phyloP scores from a whole-genome alignment of 371 early-diverging fungal species.

The Rhizopus delemar region DNA sequence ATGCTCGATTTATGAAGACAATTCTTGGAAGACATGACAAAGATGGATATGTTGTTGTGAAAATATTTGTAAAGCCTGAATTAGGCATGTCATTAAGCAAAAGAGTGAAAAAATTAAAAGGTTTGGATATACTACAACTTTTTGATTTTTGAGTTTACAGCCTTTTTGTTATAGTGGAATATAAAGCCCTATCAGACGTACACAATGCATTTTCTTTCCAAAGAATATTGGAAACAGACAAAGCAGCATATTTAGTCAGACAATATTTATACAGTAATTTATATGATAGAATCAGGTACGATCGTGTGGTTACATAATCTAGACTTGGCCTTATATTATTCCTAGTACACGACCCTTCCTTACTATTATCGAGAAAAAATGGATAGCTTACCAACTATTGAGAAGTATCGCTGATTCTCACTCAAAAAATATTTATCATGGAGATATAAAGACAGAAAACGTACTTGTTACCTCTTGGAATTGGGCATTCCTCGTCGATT shows the following conservation, averaged over 20 bases:
- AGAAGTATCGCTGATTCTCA: conserved; percentile 80
- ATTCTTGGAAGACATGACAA: conserved; percentile 73
- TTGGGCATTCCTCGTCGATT: conserved; percentile 88
- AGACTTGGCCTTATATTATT: not conserved
- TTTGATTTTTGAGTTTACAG: not conserved
- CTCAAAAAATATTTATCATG: conserved; percentile 46
- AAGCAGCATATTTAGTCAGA: conserved; percentile 85
- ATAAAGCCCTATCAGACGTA: conserved; percentile 62
- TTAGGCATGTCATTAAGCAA: conserved; percentile 60
- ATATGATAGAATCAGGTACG: conserved; percentile 90
- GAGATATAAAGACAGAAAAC: conserved; percentile 32
- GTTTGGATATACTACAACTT: conserved; percentile 31
- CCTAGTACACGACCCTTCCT: conserved; percentile 91
- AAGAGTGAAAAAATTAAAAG: conserved; percentile 61
- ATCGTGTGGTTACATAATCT: not conserved
- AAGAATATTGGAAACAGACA: conserved; percentile 83
- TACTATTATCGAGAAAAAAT: conserved; percentile 82
- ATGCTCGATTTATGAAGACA: conserved; percentile 92
- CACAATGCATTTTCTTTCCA: conserved; percentile 83
- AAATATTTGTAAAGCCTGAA: conserved; percentile 90
- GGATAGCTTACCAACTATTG: conserved; percentile 90
- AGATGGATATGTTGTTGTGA: conserved; percentile 82
- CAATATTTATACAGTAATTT: conserved; percentile 87
- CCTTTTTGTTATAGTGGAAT: conserved; percentile 55
- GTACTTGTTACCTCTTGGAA: conserved; percentile 92